phyloP scores from a whole-genome alignment of 148 eudicot species.

The Chenopodium quinoa region DNA sequence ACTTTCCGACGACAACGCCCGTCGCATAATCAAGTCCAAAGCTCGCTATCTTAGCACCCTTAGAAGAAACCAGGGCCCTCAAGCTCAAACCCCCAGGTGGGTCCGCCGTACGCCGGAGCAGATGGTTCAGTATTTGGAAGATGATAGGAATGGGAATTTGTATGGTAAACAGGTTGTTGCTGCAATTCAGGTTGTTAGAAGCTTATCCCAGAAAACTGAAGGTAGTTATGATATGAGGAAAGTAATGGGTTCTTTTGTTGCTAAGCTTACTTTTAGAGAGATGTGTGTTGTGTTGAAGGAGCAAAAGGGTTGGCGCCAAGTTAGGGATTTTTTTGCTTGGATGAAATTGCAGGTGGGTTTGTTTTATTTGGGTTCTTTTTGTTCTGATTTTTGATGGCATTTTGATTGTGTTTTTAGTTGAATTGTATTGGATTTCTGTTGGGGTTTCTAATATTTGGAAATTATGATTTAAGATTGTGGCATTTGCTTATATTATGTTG shows the following conservation, averaged over 20 bases:
- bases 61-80: conserved; percentile 67
- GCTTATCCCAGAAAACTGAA: conserved; percentile 48
- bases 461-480: not conserved
- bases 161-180: conserved; percentile 85
- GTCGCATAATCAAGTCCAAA: conserved; percentile 71
- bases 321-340: conserved; percentile 84
- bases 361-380: not conserved
- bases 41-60: conserved; percentile 43
- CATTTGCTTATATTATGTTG: too few species aligned
- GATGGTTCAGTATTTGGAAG: conserved; percentile 77
- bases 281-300: conserved; percentile 93
- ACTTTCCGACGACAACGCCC: conserved; percentile 79
- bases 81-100: conserved; percentile 73
- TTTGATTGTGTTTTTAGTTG: not conserved
- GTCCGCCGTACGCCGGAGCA: conserved; percentile 82
- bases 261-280: conserved; percentile 74
- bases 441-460: not conserved
- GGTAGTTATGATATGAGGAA: conserved; percentile 75
- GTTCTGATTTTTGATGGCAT: not conserved
- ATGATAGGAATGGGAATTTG: conserved; percentile 78
- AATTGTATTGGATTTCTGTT: not conserved
- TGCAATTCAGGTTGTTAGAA: conserved; percentile 66
- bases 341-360: conserved; percentile 85
- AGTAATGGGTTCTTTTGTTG: conserved; percentile 75
- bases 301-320: conserved; percentile 73